These are phyloP conservation scores for Picea mariana DNA, from an alignment of 83 land plant genomes.

Conservation along the genomic window DNA sequence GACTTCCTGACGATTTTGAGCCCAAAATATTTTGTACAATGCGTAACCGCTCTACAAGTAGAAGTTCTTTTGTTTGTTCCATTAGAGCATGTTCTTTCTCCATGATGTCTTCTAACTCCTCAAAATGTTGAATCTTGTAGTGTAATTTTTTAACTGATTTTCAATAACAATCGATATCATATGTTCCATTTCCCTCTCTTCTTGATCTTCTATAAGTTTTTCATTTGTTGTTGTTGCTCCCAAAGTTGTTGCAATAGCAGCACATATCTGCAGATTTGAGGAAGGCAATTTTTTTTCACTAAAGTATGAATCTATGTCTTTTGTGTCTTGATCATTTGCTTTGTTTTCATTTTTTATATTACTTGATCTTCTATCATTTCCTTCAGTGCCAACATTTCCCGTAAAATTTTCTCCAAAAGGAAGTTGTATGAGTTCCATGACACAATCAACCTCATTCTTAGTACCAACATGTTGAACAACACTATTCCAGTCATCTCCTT, in stretches of 20 bases:
- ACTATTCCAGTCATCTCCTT: slow-evolving; percentile 43
- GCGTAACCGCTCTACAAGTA: slow-evolving; percentile 37
- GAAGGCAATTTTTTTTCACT: not conserved
- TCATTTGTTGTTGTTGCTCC: slow-evolving; percentile 72
- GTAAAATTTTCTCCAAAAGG: slow-evolving; percentile 57
- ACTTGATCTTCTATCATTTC: not conserved
- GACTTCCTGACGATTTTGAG: too few relatives aligned
- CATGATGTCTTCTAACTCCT: slow-evolving; percentile 59
- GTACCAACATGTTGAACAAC: slow-evolving; percentile 48
- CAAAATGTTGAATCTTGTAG: slow-evolving; percentile 50
- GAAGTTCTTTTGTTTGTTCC: slow-evolving; percentile 35
- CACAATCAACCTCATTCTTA: slow-evolving; percentile 51
- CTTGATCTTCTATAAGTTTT: slow-evolving; percentile 64
- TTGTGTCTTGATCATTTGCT: slow-evolving; percentile 13
- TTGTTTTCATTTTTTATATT: slow-evolving; percentile 17
- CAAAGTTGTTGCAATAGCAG: slow-evolving; percentile 62
- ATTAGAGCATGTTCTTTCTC: slow-evolving; percentile 42
- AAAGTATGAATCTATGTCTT: not conserved
- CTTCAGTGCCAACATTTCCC: slow-evolving; percentile 21
- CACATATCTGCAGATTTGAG: slow-evolving; percentile 34
- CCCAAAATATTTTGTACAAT: slow-evolving; percentile 22
- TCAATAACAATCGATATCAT: slow-evolving; percentile 54
- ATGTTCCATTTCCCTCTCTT: slow-evolving; percentile 72
- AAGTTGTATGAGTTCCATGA: slow-evolving; percentile 44
- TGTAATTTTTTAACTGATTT: slow-evolving; percentile 57